Evolutionary conservation across 1,284 basidiomycete species (phyloP), one percentile per base, ranked within the genome.

Genomic region (Exobasidium cylindrosporum): DNA sequence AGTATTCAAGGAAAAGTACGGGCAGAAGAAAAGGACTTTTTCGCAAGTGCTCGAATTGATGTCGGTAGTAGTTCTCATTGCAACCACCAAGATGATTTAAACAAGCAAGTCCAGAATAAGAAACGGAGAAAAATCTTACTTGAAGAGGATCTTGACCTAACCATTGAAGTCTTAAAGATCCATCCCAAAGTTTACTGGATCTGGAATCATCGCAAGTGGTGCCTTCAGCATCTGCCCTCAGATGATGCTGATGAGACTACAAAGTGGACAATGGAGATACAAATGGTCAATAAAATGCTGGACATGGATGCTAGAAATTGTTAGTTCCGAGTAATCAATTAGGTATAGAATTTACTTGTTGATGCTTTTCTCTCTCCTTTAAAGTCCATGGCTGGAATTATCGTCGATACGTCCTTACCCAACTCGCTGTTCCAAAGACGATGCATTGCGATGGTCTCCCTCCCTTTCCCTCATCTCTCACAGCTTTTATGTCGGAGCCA

Each of bases 141-240:
- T 21, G 61, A 71, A 23, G 68, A 63, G n/a, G 77, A 79, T 46
- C 59, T 79, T n/a, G 57, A 57, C 23, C 50, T 79, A 24, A 76
- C 77, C 6, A 69, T 70, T 44, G 68, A 73, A 46, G 74, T 71
- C n/a, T 64, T 79, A 26, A 57, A 71, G 11, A 65, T 71, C 3
- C 73, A 78, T 63, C 77, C 77, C 2, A 79, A 79, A 49, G 77
- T 79, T 10, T 79, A 79, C 55, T 79, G 77, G 77, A 73, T 79
- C 32, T 79, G 77, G 77, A 78, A 77, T 61, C 77, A 79, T 60
- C 63, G 77, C 13, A 72, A 69, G 47, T 79, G 77, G 77, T 79
- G 77, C 58, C 53, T 79, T 11, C 46, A 58, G 35, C 5, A 65
- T 63, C 21, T 74, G 53, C 61, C 70, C 31, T 24, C 23, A 24